phyloP scores from a whole-genome alignment of 164 flowering plant species.

The Paratinospora sagittata region DNA sequence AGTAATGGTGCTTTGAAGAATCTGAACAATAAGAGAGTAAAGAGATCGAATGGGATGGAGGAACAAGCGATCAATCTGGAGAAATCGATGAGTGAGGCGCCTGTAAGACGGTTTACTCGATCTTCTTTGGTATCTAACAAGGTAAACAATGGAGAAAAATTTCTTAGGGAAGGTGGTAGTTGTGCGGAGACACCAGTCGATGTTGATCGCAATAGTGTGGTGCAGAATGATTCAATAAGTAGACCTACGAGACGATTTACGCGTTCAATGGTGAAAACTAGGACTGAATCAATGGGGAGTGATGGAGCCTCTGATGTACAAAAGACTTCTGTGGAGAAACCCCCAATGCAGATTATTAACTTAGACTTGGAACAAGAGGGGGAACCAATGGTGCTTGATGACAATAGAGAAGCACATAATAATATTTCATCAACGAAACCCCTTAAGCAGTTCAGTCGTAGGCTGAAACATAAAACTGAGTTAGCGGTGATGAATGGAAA shows the following conservation, averaged over 20 bases:
- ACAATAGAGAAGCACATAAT: neutral
- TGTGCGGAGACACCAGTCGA: neutral
- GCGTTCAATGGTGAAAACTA: conserved; percentile 15
- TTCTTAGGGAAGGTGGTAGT: conserved; percentile 4
- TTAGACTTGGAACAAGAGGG: neutral
- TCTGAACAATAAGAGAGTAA: conserved; percentile 22
- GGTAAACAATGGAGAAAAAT: neutral
- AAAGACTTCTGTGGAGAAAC: neutral
- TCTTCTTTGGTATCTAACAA: conserved; percentile 10
- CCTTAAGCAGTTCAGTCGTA: neutral
- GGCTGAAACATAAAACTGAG: neutral
- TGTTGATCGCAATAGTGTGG: neutral
- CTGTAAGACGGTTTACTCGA: neutral
- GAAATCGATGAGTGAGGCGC: neutral
- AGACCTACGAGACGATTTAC: conserved; percentile 22
- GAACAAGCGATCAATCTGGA: neutral
- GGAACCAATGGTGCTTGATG: conserved; percentile 7
- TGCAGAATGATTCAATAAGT: neutral
- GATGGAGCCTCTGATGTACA: neutral
- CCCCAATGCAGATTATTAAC: neutral
- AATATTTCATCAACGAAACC: neutral
- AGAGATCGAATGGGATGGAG: neutral
- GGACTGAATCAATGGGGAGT: neutral
- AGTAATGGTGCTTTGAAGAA: conserved; percentile 10
- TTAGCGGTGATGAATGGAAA: conserved; percentile 1